Base-by-base conservation (phyloP, 1,284 basidiomycete species). In the Boletus smithii region DNA sequence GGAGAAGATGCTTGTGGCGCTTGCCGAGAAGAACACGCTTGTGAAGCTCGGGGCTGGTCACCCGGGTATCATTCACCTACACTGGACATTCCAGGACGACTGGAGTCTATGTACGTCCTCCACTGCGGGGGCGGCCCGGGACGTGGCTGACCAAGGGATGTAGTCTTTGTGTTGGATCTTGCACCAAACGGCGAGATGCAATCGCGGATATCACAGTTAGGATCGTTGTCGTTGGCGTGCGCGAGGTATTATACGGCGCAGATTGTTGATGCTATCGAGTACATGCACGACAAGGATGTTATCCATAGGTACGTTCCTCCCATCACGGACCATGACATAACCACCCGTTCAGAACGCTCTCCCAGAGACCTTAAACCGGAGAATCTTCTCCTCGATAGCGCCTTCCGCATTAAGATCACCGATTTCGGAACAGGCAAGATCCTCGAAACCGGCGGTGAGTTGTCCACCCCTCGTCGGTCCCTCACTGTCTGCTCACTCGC, bases 381-480 rank as follows among this genome's bases (percentile, higher is more conserved):
- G 68, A 97, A 97, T 67, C 79, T 98, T 34, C 74, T 99, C 13
- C 76, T 98, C 33, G 92, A 95, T 59, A 79, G 81, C 41, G 77
- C 85, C 17, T 89, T 85, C 71, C 82, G 92, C 42, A 82, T 97
- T 67, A 97, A 95, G 69, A 82, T 99, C 17, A 92, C 95, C 23
- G 97, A 99, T 69, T 99, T 99, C 69, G 97, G 97, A 9, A 97
- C 93, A 16, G 94, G 92, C 27, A 95, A 95, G 71, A 77, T 95
- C 54, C 72, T 94, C 40, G 80, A 83, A 55, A 67, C 79, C 13
- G 73, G 73, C 47, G 69, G 78, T 78, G 52, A 60, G 75, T 46
- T 1, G 6, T 47, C 8, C 18, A 16, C n/a, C n/a, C n/a, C n/a
- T 20, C 29, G 3, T 27, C 32, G 8, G 16, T 39, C 17, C 18